phyloP scores from a whole-genome alignment of 1,284 basidiomycete genomes.

The Entoloma clypeatum region DNA sequence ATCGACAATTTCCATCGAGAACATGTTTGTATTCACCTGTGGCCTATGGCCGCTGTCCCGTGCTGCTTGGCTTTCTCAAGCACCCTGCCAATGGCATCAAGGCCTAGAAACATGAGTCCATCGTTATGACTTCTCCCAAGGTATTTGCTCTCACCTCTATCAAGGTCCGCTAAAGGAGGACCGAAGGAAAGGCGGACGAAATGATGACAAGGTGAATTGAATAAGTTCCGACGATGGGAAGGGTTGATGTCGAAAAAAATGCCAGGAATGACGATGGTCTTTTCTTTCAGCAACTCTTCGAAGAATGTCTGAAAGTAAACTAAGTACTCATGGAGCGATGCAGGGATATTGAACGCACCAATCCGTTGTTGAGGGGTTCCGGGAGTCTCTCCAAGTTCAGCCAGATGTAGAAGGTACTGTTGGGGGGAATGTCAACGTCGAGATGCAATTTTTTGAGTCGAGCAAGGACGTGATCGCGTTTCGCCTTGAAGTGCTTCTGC shows the following conservation, averaged over 20 bases:
- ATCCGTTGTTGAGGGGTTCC: conserved; percentile 80
- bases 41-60: conserved; percentile 59
- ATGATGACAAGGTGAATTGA: conserved; percentile 89
- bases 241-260: conserved; percentile 90
- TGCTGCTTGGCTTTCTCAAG: conserved; percentile 66
- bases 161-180: conserved; percentile 78
- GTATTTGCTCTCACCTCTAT: conserved; percentile 55
- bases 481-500: conserved; percentile 86
- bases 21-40: conserved; percentile 41
- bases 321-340: neutral
- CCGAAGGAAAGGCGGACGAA: conserved; percentile 88
- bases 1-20: neutral
- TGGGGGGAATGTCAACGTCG: conserved; percentile 71
- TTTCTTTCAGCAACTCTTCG: conserved; percentile 89
- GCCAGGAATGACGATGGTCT: conserved; percentile 85
- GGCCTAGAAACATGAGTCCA: conserved; percentile 37
- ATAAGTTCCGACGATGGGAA: conserved; percentile 78
- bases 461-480: conserved; percentile 85
- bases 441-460: conserved; percentile 79
- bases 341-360: conserved; percentile 42
- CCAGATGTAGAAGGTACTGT: conserved; percentile 90
- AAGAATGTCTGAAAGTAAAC: conserved; percentile 71
- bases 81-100: conserved; percentile 84
- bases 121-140: conserved; percentile 6
- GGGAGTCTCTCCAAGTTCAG: conserved; percentile 78